Evolutionary conservation across 1,284 basidiomycete species (phyloP).

Genomic region (Earliella scabrosa): DNA sequence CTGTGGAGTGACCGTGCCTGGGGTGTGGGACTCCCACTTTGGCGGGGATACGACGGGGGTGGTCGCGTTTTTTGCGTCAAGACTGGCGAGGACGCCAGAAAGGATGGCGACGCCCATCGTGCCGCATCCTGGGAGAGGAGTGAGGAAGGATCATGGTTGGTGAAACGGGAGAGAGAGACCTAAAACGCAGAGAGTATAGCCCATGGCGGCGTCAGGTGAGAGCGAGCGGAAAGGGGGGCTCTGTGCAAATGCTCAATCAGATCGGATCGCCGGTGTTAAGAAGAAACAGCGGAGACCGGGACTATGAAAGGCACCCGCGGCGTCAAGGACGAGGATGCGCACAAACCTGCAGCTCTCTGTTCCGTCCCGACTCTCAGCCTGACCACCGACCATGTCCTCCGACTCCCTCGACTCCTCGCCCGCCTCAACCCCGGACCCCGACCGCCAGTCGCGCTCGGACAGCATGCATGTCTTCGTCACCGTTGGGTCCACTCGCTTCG

Average conservation of each 20-base stretch:
- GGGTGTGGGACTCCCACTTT: constrained; percentile 85
- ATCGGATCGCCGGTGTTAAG: constrained; percentile 10
- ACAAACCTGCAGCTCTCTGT: background rate
- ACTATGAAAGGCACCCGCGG: background rate
- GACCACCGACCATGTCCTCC: constrained; percentile 11
- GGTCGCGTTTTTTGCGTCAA: constrained; percentile 54
- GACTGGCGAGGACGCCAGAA: constrained; percentile 85
- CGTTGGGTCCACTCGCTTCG: constrained; percentile 91
- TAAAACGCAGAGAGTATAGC: constrained; percentile 65
- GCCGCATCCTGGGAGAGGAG: constrained; percentile 78
- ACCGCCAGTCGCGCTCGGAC: constrained; percentile 10
- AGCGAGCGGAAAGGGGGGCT: constrained; percentile 9
- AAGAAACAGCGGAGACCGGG: background rate
- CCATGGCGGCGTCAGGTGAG: constrained; percentile 44
- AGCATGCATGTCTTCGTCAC: constrained; percentile 79
- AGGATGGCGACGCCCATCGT: constrained; percentile 98
- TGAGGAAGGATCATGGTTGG: constrained; percentile 13
- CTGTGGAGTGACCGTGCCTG: constrained; percentile 80
- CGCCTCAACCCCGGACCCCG: constrained; percentile 12
- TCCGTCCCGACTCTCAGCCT: background rate
- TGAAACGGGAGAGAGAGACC: constrained; percentile 38
- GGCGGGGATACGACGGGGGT: constrained; percentile 33
- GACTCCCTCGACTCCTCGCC: constrained; percentile 15
- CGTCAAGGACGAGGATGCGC: constrained; percentile 8
- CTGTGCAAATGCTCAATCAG: constrained; percentile 11